Conservation (phyloP, 331 rosid genomes). For the Malus hybrid region DNA sequence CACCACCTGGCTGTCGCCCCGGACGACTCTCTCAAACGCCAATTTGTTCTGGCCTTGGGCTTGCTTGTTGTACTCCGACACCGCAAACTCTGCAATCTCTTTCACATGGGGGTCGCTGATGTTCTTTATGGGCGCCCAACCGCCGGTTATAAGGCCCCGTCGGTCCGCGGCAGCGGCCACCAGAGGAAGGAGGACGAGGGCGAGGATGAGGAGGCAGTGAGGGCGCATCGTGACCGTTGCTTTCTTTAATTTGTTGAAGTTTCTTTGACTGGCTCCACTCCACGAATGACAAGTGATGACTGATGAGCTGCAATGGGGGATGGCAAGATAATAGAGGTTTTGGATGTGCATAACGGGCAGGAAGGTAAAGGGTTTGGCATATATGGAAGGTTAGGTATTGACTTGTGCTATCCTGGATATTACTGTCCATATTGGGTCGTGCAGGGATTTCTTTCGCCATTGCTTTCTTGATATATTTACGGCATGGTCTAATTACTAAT, state of each 20-base stretch:
- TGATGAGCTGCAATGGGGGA: not conserved
- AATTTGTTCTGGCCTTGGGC: slow-evolving; percentile 9
- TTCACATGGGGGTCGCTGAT: slow-evolving; percentile 26
- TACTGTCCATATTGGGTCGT: too few species aligned
- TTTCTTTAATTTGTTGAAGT: not conserved
- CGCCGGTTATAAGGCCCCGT: slow-evolving; percentile 15
- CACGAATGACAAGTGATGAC: not conserved
- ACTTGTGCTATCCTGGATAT: not conserved
- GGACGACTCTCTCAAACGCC: slow-evolving; percentile 20
- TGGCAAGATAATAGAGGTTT: not conserved
- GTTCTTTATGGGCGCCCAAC: slow-evolving; percentile 34
- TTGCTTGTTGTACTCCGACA: slow-evolving; percentile 36
- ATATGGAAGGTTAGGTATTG: not conserved
- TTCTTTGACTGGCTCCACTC: not conserved
- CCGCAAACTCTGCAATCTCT: slow-evolving; percentile 47
- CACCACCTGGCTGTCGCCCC: slow-evolving; percentile 53
- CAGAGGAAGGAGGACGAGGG: not conserved
- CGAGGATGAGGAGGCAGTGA: not conserved
- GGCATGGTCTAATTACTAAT: not conserved
- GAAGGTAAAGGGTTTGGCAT: not conserved
- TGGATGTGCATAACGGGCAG: not conserved
- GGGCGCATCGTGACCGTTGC: slow-evolving; percentile 1
- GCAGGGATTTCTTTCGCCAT: not conserved
- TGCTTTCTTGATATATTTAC: not conserved
- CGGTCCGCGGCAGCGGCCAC: not conserved